Base-by-base conservation (phyloP, 768 basidiomycete species). In the Pleurotus tuber-regium region DNA sequence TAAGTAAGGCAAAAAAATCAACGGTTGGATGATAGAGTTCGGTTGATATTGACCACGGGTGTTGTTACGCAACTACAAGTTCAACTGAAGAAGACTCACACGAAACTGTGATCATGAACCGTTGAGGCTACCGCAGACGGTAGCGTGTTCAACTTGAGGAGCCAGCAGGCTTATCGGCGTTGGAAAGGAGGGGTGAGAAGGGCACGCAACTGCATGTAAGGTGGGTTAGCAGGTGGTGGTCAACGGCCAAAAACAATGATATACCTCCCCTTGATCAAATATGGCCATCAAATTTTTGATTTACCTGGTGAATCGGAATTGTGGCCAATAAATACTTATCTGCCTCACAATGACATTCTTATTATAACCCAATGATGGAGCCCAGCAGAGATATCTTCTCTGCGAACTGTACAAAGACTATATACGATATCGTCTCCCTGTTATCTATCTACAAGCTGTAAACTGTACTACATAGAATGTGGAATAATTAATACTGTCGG, bases 121-220 rank as follows among this genome's bases (percentile, higher is more conserved):
- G 18, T 30, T 12, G 19, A 19, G 29, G 29, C 26, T 11, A 31
- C 43, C 29, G 29, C 46, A 11, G 21, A 25, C 33, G 25, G 46
- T 30, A 47, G 46, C 23, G 40, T 19, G 18, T 31, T 30, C 12
- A 19, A n/a, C 29, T 47, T 18, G 35, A 38, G 26, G 18, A n/a
- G 29, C 43, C 46, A 47, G 16, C 1, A 47, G 30, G 46, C 46
- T 47, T 47, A 47, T 47, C 46, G 28, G 46, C n/a, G 46, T 24
- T 47, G 46, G 31, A 47, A 31, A 31, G 46, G 46, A 29, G 46
- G 30, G 9, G 33, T 30, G 46, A 23, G 18, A 33, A 47, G 46
- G 46, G 16, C 46, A 47, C 46, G 46, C 46, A 47, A 24, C 46
- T 33, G 46, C 46, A 47, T 47, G 46, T 26, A 44, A 21, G n/a